Conservation (phyloP, 2,329 filamentous ascomycete genomes). For the Aspergillus udagawae region DNA sequence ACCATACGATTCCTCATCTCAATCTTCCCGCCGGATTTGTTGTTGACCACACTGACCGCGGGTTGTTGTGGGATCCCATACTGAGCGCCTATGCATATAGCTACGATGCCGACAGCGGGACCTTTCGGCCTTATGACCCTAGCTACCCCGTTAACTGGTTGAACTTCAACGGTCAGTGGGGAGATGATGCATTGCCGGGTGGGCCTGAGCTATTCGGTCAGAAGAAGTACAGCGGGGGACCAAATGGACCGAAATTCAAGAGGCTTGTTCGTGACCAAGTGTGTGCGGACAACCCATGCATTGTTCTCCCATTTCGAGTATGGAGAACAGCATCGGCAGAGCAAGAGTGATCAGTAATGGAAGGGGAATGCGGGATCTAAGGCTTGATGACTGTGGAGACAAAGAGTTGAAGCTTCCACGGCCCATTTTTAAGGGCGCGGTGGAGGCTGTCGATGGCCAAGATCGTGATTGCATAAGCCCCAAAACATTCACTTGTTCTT, state of each 20-base stretch:
- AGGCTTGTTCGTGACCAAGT: conserved; percentile 52
- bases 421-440: background rate
- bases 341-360: background rate
- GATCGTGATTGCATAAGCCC: background rate
- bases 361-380: background rate
- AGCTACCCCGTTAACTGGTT: conserved; percentile 52
- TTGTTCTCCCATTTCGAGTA: conserved; percentile 37
- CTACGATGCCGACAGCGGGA: conserved; percentile 41
- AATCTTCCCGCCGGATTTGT: conserved; percentile 53
- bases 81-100: conserved; percentile 54
- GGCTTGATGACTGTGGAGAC: background rate
- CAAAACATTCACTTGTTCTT: background rate
- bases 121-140: conserved; percentile 47
- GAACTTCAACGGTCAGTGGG: conserved; percentile 58
- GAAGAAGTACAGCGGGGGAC: conserved; percentile 55
- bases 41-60: conserved; percentile 53
- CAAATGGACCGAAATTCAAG: conserved; percentile 60
- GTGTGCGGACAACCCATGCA: conserved; percentile 51
- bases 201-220: conserved; percentile 51
- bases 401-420: background rate
- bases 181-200: conserved; percentile 55
- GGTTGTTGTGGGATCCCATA: conserved; percentile 58
- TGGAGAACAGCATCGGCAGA: conserved; percentile 12
- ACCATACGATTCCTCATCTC: conserved; percentile 59
- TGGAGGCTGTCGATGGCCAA: background rate